A percentile compares a stretch with the other conserved stretches of the same genome.
These are phyloP conservation scores for Arabidopsis suecica DNA, from an alignment of 345 rosid genomes.

Conservation along the genomic window DNA sequence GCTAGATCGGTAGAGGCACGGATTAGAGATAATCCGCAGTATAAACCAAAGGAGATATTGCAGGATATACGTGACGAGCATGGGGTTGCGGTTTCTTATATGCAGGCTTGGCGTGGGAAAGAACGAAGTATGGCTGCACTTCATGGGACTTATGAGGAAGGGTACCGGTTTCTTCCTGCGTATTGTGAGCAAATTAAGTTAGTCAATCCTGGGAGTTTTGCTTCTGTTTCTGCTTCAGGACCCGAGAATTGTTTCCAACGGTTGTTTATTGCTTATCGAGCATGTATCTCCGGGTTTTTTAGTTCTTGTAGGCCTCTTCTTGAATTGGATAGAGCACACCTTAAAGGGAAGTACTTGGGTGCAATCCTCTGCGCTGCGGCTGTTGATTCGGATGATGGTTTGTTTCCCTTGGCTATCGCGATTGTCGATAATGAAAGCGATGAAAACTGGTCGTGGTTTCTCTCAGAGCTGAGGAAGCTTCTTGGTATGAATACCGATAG, in stretches of 20 bases:
- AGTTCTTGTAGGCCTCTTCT: constrained; percentile 94
- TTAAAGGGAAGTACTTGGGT: constrained; percentile 96
- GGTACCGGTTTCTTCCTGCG: constrained; percentile 85
- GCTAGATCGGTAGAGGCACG: constrained; percentile 97
- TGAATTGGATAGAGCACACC: constrained; percentile 87
- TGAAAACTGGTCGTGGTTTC: constrained; percentile 99
- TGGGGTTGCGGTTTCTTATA: constrained; percentile 98
- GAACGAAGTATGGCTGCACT: constrained; percentile 99
- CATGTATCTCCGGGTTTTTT: constrained; percentile 90
- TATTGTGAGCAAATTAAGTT: constrained; percentile 88
- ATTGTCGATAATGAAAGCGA: constrained; percentile 79
- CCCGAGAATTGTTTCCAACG: constrained; percentile 96
- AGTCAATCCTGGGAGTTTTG: constrained; percentile 89
- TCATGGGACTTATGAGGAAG: constrained; percentile 98
- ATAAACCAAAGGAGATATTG: constrained; percentile 92
- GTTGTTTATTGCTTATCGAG: constrained; percentile 83
- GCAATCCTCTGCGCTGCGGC: constrained; percentile 88
- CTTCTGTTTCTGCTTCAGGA: constrained; percentile 83
- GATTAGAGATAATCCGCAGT: constrained; percentile 93
- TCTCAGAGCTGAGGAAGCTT: constrained; percentile 94
- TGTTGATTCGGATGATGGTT: constrained; percentile 84
- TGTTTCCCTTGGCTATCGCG: constrained; percentile 93
- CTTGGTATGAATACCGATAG: constrained; percentile 89
- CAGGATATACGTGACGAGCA: constrained; percentile 95
- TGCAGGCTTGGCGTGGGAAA: constrained; percentile 99